These are phyloP conservation scores for Metarhizium anisopliae DNA, from an alignment of 2,329 filamentous ascomycete genomes.

Conservation along the genomic window DNA sequence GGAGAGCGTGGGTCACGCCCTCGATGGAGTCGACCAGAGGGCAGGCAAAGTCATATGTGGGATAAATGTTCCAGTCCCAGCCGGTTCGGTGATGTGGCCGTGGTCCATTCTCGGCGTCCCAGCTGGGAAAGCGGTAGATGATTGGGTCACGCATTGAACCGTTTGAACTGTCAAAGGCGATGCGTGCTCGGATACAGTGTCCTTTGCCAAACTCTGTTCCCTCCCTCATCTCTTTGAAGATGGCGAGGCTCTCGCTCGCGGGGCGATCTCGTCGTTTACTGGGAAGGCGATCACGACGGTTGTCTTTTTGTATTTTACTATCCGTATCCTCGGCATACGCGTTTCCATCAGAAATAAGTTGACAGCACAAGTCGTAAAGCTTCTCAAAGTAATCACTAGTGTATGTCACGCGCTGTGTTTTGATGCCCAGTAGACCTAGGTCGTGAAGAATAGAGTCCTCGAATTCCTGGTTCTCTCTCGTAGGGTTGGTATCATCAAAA, in stretches of 20 bases:
- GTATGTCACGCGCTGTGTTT: constrained; percentile 69
- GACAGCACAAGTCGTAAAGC: constrained; percentile 68
- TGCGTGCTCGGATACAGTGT: constrained; percentile 91
- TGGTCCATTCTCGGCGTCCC: constrained; percentile 45
- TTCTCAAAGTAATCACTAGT: constrained; percentile 87
- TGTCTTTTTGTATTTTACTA: constrained; percentile 70
- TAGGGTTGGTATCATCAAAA: constrained; percentile 89
- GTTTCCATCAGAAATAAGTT: constrained; percentile 70
- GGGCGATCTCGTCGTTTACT: constrained; percentile 62
- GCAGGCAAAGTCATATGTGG: constrained; percentile 79
- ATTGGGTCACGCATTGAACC: constrained; percentile 93
- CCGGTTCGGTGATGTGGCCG: constrained; percentile 68
- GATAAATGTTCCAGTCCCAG: constrained; percentile 73
- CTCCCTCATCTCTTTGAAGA: constrained; percentile 88
- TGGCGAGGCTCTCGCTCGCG: constrained; percentile 73
- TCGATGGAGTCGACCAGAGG: constrained; percentile 72
- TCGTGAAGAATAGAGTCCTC: constrained; percentile 84
- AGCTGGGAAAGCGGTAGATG: constrained; percentile 64
- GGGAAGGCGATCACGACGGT: constrained; percentile 64
- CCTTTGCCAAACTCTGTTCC: constrained; percentile 67
- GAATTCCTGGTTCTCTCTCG: constrained; percentile 86
- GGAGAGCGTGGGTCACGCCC: constrained; percentile 73
- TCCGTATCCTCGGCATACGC: constrained; percentile 86
- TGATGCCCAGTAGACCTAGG: constrained; percentile 73
- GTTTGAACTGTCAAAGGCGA: constrained; percentile 83